Evolutionary conservation across 2,329 filamentous ascomycete species (phyloP).

Genomic region (Calonectria leucothoes): DNA sequence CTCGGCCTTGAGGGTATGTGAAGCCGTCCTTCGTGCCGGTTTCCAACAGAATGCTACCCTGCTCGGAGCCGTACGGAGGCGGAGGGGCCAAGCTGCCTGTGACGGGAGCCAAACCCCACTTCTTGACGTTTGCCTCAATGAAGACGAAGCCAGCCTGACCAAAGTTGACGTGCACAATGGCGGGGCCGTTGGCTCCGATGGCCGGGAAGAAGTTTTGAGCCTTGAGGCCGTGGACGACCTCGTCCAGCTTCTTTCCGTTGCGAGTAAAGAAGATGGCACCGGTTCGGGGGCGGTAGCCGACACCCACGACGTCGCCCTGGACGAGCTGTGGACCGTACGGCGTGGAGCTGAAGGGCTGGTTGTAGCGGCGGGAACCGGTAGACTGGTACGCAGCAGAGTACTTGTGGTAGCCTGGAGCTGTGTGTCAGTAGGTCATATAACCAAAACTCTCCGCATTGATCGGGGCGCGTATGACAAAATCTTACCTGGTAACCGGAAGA

Average conservation of each 20-base stretch:
- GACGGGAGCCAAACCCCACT: conserved; percentile 97
- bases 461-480: conserved; percentile 16
- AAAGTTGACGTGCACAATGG: conserved; percentile 95
- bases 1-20: conserved; percentile 55
- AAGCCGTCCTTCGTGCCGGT: conserved; percentile 76
- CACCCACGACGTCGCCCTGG: conserved; percentile 95
- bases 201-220: conserved; percentile 98
- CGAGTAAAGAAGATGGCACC: conserved; percentile 98
- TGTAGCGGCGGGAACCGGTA: conserved; percentile 85
- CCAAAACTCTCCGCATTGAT: conserved; percentile 3
- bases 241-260: conserved; percentile 97
- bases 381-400: conserved; percentile 93
- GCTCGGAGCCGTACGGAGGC: conserved; percentile 95
- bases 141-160: conserved; percentile 98
- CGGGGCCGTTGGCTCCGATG: conserved; percentile 94
- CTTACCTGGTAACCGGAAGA: conserved; percentile 93
- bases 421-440: conserved; percentile 34
- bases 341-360: conserved; percentile 87
- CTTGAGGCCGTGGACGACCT: conserved; percentile 92
- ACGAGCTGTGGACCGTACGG: conserved; percentile 86
- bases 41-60: conserved; percentile 94
- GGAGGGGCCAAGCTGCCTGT: conserved; percentile 95
- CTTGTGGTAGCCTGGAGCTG: conserved; percentile 81
- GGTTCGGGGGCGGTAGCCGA: conserved; percentile 93
- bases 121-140: conserved; percentile 99